Base-by-base conservation (phyloP, 768 basidiomycete genomes). In the Tylopilus rubrobrunneus region DNA sequence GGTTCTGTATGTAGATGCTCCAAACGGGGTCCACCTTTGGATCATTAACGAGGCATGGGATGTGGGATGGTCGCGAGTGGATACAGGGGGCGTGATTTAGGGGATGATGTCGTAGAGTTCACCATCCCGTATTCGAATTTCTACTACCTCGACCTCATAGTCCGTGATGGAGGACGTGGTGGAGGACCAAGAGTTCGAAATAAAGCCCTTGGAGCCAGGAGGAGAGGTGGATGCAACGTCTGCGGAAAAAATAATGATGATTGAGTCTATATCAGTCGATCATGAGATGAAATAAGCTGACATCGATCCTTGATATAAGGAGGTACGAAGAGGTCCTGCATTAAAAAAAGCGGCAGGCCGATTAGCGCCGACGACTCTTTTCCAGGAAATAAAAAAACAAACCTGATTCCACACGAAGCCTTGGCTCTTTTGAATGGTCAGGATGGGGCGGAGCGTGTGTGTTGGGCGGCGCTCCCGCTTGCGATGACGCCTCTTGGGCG, bases 401-500 rank as follows among this genome's bases (percentile, higher is more conserved):
- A 88, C 89, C 78, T 92, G 90, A 63, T 92, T 92, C 90, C 90
- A 92, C 1, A 92, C 90, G 62, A 92, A 92, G 12, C 90, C 90
- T 69, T 92, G 89, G 62, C 89, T 90, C 66, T 79, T 78, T 66
- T 92, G 89, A 51, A 92, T 92, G 40, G 90, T 92, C 68, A 92
- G 67, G 69, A 92, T 92, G 33, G 90, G 90, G 17, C 90, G 81
- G 41, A 90, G 79, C 23, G 84, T 79, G 60, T 79, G 82, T 17
- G 80, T 76, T 4, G 79, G 74, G 39, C 79, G 80, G 56, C 76
- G 78, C 69, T 81, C 83, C 67, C 79, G 81, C 68, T 71, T 74
- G 58, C 70, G 76, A 61, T 77, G 76, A 55, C 74, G 77, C 64
- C 72, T 77, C 63, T 74, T 77, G 57, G 71, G 67, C 34, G 71